Percentiles rank a stretch among this genome's conserved stretches.
phyloP scores from a whole-genome alignment of 306 rosid species.

The Dryas drummondii region DNA sequence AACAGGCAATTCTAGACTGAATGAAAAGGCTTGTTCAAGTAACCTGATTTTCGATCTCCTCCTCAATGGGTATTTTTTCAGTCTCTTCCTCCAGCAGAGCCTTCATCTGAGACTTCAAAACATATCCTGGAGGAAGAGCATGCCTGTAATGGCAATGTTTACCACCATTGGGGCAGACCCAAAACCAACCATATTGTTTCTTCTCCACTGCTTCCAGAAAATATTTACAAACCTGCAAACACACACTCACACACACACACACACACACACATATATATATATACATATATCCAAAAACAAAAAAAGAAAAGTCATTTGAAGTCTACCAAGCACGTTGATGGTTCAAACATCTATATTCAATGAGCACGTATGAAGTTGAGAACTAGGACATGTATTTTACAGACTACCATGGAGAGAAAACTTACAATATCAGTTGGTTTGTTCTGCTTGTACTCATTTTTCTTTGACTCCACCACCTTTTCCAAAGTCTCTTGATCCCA shows the following conservation, averaged over 20 bases:
- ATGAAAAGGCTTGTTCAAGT: not conserved
- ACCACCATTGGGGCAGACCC: conserved; percentile 90
- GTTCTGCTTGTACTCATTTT: conserved; percentile 68
- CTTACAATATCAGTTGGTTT: conserved; percentile 93
- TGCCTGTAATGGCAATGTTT: conserved; percentile 92
- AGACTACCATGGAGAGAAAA: not conserved
- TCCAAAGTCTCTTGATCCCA: conserved; percentile 97
- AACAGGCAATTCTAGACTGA: not conserved
- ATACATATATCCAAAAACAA: not conserved
- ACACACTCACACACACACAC: too few species aligned
- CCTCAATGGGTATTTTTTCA: conserved; percentile 69
- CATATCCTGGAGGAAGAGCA: conserved; percentile 93
- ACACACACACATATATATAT: too few species aligned
- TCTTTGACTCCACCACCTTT: conserved; percentile 86
- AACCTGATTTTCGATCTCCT: conserved; percentile 93
- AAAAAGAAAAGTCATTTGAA: not conserved
- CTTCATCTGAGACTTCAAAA: conserved; percentile 95
- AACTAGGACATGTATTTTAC: not conserved
- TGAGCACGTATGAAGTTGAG: not conserved
- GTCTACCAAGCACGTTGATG: not conserved
- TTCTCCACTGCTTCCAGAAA: conserved; percentile 83
- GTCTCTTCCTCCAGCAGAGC: conserved; percentile 82
- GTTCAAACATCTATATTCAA: not conserved
- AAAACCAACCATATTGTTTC: conserved; percentile 95
- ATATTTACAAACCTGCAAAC: conserved; percentile 40